These are phyloP conservation scores for Globisporangium mamillatum DNA, from an alignment of 352 stramenopile species.

Conservation along the genomic window DNA sequence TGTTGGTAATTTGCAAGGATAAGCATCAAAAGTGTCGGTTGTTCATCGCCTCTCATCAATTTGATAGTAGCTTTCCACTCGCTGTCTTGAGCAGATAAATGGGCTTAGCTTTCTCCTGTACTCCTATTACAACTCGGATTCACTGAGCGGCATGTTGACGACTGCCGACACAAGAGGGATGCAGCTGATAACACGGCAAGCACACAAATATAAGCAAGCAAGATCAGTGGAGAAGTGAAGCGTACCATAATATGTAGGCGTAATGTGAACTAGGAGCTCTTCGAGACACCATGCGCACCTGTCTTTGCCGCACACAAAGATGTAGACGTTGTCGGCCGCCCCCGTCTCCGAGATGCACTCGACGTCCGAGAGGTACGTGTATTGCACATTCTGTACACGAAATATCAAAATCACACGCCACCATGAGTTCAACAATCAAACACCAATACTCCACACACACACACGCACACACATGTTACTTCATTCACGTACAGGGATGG, in stretches of 20 bases:
- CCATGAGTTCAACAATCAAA: slow-evolving; percentile 2
- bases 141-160: slow-evolving; percentile 82
- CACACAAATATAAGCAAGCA: neutral
- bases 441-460: neutral
- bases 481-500: slow-evolving; percentile 51
- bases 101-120: too few relatives aligned
- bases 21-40: too few relatives aligned
- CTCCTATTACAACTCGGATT: slow-evolving; percentile 45
- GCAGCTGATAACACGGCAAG: slow-evolving; percentile 33
- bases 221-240: neutral
- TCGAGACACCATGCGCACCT: slow-evolving; percentile 31
- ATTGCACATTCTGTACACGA: slow-evolving; percentile 59
- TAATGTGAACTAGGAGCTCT: neutral
- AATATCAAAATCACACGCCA: neutral
- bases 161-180: slow-evolving; percentile 77
- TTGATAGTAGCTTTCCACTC: too few relatives aligned
- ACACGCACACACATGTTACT: neutral
- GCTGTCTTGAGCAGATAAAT: too few relatives aligned
- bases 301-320: slow-evolving; percentile 83
- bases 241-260: too few relatives aligned
- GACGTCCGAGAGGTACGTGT: slow-evolving; percentile 65
- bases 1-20: too few relatives aligned
- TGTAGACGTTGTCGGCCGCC: slow-evolving; percentile 71
- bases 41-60: too few relatives aligned
- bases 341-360: slow-evolving; percentile 66